Evolutionary conservation across 106 monocot genomes (phyloP).

Genomic region (Acanthochlamys bracteata): DNA sequence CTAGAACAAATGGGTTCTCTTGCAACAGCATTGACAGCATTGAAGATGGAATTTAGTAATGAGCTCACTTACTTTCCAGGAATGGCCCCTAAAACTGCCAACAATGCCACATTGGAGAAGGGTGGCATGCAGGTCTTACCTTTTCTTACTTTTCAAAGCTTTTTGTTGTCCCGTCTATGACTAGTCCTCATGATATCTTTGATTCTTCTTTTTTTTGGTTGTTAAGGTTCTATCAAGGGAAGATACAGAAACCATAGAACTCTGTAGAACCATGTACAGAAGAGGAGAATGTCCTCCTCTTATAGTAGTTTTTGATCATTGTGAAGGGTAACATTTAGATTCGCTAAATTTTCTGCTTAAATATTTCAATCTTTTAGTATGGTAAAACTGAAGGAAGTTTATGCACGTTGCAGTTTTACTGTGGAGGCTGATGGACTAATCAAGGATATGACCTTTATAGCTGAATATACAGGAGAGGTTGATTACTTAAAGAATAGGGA

Average conservation of each 20-base stretch:
- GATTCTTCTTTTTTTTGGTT: no score
- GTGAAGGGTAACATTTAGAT: constrained; percentile 55
- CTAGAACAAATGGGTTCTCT: constrained; percentile 85
- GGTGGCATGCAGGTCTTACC: constrained; percentile 82
- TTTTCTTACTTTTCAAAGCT: not conserved
- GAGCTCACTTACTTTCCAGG: constrained; percentile 63
- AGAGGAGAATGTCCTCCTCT: constrained; percentile 93
- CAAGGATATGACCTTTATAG: constrained; percentile 77
- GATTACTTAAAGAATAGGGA: constrained; percentile 71
- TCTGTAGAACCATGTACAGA: constrained; percentile 63
- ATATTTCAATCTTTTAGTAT: not conserved
- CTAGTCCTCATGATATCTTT: not conserved
- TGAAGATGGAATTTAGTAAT: constrained; percentile 73
- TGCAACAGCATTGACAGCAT: constrained; percentile 65
- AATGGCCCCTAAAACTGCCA: constrained; percentile 61
- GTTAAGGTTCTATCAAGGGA: constrained; percentile 65
- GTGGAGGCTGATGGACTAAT: constrained; percentile 77
- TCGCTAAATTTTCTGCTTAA: not conserved
- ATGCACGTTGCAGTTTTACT: constrained; percentile 56
- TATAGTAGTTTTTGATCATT: constrained; percentile 64
- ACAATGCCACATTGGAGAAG: constrained; percentile 53
- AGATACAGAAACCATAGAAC: constrained; percentile 68
- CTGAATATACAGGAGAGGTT: constrained; percentile 82
- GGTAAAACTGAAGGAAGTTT: constrained; percentile 3
- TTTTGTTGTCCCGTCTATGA: constrained; percentile 2